These are phyloP conservation scores for Kwoniella shivajii DNA, from an alignment of 1,284 basidiomycete genomes.

Conservation along the genomic window DNA sequence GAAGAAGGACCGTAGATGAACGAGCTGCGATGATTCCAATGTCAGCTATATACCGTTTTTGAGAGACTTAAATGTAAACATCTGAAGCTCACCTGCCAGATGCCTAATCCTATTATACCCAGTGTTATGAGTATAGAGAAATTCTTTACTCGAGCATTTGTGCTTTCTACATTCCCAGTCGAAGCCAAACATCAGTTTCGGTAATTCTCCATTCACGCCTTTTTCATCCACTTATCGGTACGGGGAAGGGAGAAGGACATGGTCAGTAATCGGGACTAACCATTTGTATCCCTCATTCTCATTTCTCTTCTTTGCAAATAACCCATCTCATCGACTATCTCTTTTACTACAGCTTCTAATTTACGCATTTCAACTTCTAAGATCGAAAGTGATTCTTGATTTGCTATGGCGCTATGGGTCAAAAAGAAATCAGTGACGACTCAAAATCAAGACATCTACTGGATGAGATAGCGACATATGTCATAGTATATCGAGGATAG, in stretches of 20 bases:
- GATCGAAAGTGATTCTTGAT: slow-evolving; percentile 93
- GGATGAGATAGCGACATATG: too few species aligned
- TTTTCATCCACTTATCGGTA: too few species aligned
- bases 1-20: slow-evolving; percentile 92
- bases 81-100: slow-evolving; percentile 74
- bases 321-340: slow-evolving; percentile 90
- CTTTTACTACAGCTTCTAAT: slow-evolving; percentile 88
- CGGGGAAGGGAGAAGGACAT: too few species aligned
- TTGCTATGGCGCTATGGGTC: slow-evolving; percentile 81
- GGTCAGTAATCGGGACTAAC: slow-evolving; percentile 62
- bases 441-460: too few species aligned
- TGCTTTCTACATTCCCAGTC: slow-evolving; percentile 69
- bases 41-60: slow-evolving; percentile 17
- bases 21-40: slow-evolving; percentile 57
- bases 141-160: slow-evolving; percentile 84
- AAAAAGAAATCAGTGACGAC: too few species aligned
- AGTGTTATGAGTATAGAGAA: slow-evolving; percentile 88
- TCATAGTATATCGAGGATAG: background rate
- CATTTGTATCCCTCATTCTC: slow-evolving; percentile 86
- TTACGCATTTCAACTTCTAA: slow-evolving; percentile 99
- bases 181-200: too few species aligned
- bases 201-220: too few species aligned
- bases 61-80: too few species aligned
- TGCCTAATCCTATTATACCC: slow-evolving; percentile 78
- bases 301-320: slow-evolving; percentile 90